A percentile compares a stretch with the other conserved stretches of the same genome.
phyloP scores from a whole-genome alignment of 2,329 filamentous ascomycete genomes.

The Colletotrichum tamarilloi region DNA sequence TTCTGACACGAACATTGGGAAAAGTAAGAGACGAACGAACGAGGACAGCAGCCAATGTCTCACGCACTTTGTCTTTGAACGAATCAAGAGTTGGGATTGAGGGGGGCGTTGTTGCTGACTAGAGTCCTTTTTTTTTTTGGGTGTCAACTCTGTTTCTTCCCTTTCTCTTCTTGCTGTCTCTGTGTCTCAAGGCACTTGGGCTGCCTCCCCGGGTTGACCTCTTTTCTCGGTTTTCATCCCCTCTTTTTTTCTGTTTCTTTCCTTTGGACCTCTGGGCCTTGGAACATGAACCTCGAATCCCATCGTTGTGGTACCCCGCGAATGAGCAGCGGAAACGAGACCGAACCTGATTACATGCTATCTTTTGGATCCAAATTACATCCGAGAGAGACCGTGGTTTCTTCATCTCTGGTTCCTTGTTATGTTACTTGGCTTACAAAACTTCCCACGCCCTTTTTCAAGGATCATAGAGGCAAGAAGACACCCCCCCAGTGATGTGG shows the following conservation, averaged over 20 bases:
- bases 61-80: not conserved
- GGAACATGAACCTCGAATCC: not conserved
- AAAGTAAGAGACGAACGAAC: not conserved
- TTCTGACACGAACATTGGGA: conserved; percentile 22
- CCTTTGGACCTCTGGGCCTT: no score
- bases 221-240: not conserved
- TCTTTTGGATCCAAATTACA: not conserved
- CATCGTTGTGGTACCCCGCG: conserved; percentile 1
- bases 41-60: conserved; percentile 6
- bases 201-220: conserved; percentile 28
- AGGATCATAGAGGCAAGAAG: not conserved
- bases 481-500: not conserved
- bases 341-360: not conserved
- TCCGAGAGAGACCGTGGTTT: not conserved
- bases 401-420: not conserved
- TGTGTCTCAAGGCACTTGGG: conserved; percentile 1
- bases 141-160: not conserved
- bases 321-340: not conserved
- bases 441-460: not conserved
- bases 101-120: not conserved
- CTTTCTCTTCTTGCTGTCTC: not conserved
- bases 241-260: not conserved
- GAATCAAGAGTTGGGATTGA: not conserved
- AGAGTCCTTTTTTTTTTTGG: not conserved
- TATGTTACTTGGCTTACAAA: not conserved